phyloP scores from a whole-genome alignment of 2,329 filamentous ascomycete genomes.

The Ophiostoma piceae region DNA sequence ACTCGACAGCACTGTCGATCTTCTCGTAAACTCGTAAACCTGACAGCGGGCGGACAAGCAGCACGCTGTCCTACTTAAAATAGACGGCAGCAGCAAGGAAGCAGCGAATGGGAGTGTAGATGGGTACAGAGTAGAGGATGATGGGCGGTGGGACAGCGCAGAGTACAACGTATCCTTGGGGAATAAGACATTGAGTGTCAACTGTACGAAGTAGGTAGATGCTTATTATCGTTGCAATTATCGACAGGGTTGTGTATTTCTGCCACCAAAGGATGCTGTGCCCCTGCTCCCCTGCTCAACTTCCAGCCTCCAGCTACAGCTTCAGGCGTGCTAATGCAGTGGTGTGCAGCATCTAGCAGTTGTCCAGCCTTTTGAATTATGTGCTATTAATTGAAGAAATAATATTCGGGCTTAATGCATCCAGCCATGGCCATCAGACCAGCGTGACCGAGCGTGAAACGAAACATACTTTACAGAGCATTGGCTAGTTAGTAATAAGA shows the following conservation, averaged over 20 bases:
- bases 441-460: no score
- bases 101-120: not conserved
- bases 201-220: not conserved
- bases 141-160: not conserved
- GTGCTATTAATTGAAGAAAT: not conserved
- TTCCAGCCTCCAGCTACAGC: not conserved
- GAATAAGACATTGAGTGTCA: not conserved
- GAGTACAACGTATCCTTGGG: constrained; percentile 4
- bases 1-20: constrained; percentile 4
- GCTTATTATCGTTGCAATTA: not conserved
- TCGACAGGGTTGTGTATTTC: not conserved
- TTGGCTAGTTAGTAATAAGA: not conserved
- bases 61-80: not conserved
- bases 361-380: not conserved
- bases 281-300: not conserved
- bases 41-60: not conserved
- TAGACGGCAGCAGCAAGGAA: not conserved
- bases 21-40: constrained; percentile 12
- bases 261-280: not conserved
- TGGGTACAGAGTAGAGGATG: not conserved
- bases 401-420: not conserved
- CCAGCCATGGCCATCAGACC: not conserved
- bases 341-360: not conserved
- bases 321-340: not conserved
- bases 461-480: no score